Evolutionary conservation across 176 grass and related monocot species (phyloP), one percentile per base, ranked within the genome.

Genomic region (Carex cristatella): DNA sequence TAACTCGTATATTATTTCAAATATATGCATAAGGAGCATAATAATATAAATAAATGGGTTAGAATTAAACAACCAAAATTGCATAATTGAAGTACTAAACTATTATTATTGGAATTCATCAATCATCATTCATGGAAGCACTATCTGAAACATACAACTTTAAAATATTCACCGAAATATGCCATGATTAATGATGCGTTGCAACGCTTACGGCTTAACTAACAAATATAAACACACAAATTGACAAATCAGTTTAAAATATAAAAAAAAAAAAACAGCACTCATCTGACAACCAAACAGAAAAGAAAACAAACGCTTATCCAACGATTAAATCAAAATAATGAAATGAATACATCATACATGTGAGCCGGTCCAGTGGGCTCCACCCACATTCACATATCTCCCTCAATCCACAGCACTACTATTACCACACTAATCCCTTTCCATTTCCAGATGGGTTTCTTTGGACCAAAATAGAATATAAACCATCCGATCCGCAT

Each of bases 381-480:
- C 12, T 77, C 87, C 58, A 66, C 68, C 44, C 90, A 54, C 63
- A 82, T 91, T 84, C 80, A 81, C 84, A 88, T 86, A 87, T 91
- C 84, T 76, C 71, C 80, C 40, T 84, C 87, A 16, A 81, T 38
- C 31, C 40, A 81, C 55, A 73, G 71, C 80, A 57, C 53, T 28
- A 79, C 40, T 76, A 32, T 5, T 9, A 23, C 48, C 10, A 2
- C 7, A 71, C 35, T 63, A 61, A 68, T 35, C 30, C 60, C 71
- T 38, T 78, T 61, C 48, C 48, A 51, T 51, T 51, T 51, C 10
- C 48, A 2, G 9, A 51, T 51, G 10, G 9, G 48, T 51, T 51
- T 51, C 48, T 51, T 51, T 10, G 9, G 1, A 49, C 48, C 48
- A 49, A 49, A 49, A 10, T 10, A 8, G 9, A 49, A 0, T 49